phyloP scores from a whole-genome alignment of 306 rosid species.

The Quercus mongolica region DNA sequence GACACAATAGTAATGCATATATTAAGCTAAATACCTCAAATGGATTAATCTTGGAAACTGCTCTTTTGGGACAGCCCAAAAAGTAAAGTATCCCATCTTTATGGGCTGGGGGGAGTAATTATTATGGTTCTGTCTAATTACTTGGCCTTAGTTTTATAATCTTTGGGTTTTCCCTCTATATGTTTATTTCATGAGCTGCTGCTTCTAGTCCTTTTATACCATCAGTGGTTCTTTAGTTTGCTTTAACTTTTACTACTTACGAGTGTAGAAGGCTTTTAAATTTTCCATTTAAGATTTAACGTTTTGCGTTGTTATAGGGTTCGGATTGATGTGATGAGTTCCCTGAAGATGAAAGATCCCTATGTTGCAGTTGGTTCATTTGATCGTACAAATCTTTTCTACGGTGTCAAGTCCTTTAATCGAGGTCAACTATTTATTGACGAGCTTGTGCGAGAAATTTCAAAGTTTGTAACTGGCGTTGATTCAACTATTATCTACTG shows the following conservation, averaged over 20 bases:
- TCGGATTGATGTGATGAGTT: conserved; percentile 64
- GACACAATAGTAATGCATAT: too few species aligned
- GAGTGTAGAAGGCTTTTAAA: neutral
- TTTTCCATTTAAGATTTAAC: conserved; percentile 7
- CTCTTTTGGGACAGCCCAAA: too few species aligned
- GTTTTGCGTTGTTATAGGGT: conserved; percentile 51
- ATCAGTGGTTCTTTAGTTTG: neutral
- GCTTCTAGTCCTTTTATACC: neutral
- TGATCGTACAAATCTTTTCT: conserved; percentile 82
- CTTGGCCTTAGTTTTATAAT: neutral
- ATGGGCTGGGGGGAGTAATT: too few species aligned
- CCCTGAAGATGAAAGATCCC: conserved; percentile 74
- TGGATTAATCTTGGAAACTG: too few species aligned
- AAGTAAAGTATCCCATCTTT: neutral
- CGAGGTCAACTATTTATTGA: conserved; percentile 55
- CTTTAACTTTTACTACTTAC: conserved; percentile 5
- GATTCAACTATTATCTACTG: conserved; percentile 86
- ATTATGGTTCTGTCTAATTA: too few species aligned
- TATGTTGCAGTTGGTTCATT: conserved; percentile 68
- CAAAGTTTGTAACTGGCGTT: conserved; percentile 46
- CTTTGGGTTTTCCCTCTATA: neutral
- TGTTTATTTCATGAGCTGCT: neutral
- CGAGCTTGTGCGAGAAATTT: conserved; percentile 65
- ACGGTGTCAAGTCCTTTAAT: conserved; percentile 71
- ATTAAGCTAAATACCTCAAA: too few species aligned